Base-by-base conservation (phyloP, 768 basidiomycete genomes). In the Russula sp. region DNA sequence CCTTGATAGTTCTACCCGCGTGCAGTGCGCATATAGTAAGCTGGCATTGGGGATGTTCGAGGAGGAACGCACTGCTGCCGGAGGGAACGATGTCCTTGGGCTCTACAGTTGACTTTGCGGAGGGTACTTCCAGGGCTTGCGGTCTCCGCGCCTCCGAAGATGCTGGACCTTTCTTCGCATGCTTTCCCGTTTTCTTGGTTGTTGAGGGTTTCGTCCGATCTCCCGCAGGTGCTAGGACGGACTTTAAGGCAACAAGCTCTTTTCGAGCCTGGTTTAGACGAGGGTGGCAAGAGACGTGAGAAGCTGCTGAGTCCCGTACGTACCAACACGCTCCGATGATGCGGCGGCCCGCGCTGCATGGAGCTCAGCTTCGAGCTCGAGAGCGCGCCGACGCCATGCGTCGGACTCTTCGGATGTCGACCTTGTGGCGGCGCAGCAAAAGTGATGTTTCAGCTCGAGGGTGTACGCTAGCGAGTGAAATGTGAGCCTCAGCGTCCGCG, bases 321-420 rank as follows among this genome's bases (percentile, higher is more conserved):
- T 48, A 66, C 66, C 59, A 22, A 57, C 14, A 16, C 53, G 58
- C 9, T 50, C 50, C 14, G 59, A 32, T 6, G 50, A 56, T 42
- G 47, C 55, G 0, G 51, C 32, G 16, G 58, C 55, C 22, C 50
- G 47, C 8, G 45, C 11, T 9, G 55, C 45, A 4, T 45, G 42
- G 5, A 66, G 55, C 51, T 47, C 52, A 35, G 48, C 52, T 56
- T 66, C 63, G 1, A 66, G 55, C 45, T 60, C 45, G 18, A 61
- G 32, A 31, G 51, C 50, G 11, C 63, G 66, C 16, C 40, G 48
- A 13, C 59, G 63, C 66, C 66, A 66, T 18, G 59, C 37, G 6
- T 60, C 56, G 32, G 32, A 47, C n/a, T 60, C 55, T n/a, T 56
- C 49, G 9, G 44, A 51, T 35, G 10, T 13, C 6, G 32, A 14